These are phyloP conservation scores for Bremia lactucae DNA, from an alignment of 352 stramenopile genomes.

Conservation along the genomic window DNA sequence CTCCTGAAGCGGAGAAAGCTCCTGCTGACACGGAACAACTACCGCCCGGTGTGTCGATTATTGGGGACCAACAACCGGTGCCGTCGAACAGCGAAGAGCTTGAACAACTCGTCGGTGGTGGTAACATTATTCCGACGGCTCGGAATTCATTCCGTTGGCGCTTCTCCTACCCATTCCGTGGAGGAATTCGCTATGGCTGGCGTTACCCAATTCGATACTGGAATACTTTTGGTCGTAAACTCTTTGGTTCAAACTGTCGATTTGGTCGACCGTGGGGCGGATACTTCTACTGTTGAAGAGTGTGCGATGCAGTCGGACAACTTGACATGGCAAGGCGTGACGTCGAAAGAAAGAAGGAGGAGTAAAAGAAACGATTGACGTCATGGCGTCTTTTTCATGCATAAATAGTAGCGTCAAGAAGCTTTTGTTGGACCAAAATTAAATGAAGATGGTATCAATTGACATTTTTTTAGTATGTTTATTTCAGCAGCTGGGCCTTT, in stretches of 20 bases:
- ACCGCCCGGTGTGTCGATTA: slow-evolving; percentile 16
- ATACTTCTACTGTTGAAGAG: slow-evolving; percentile 31
- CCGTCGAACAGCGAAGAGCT: slow-evolving; percentile 12
- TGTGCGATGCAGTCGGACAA: too few species aligned
- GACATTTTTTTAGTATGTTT: too few species aligned
- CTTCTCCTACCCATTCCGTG: slow-evolving; percentile 14
- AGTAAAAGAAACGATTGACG: too few species aligned
- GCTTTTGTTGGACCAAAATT: too few species aligned
- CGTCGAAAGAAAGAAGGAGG: too few species aligned
- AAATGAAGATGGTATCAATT: too few species aligned
- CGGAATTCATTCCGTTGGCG: slow-evolving; percentile 23
- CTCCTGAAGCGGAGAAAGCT: neutral
- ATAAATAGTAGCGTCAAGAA: too few species aligned
- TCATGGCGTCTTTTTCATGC: too few species aligned
- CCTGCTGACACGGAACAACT: slow-evolving; percentile 11
- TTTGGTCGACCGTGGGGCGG: slow-evolving; percentile 20
- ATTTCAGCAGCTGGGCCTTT: too few species aligned
- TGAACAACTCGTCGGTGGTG: slow-evolving; percentile 13
- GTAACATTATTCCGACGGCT: slow-evolving; percentile 21
- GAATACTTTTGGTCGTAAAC: slow-evolving; percentile 18
- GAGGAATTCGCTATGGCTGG: slow-evolving; percentile 24
- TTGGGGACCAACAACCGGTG: slow-evolving; percentile 14
- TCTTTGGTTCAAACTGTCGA: slow-evolving; percentile 19
- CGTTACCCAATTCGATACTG: slow-evolving; percentile 32
- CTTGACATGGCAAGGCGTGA: neutral